phyloP scores from a whole-genome alignment of 345 rosid species.

The Gossypium turneri region DNA sequence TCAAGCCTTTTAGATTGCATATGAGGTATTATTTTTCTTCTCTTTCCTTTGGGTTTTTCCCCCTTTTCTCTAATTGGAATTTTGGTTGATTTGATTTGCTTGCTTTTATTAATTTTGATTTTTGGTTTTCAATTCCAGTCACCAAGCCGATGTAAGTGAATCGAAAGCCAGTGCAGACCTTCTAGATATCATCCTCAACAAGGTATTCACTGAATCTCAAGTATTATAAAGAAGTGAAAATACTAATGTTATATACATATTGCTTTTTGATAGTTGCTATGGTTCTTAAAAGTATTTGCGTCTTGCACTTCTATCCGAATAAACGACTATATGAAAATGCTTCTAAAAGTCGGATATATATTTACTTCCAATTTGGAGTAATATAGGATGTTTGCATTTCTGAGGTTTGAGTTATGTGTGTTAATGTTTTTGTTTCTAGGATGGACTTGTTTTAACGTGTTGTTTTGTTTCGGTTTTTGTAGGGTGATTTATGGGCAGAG shows the following conservation, averaged over 20 bases:
- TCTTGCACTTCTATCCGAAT: too few relatives aligned
- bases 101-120: neutral
- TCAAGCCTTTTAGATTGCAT: conserved; percentile 48
- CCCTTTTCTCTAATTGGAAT: neutral
- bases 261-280: too few relatives aligned
- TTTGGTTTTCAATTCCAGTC: conserved; percentile 30
- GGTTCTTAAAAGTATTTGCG: too few relatives aligned
- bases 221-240: neutral
- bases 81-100: neutral
- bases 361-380: too few relatives aligned
- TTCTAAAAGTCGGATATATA: too few relatives aligned
- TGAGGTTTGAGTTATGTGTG: neutral
- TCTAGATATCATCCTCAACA: conserved; percentile 72
- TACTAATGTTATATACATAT: neutral
- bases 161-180: conserved; percentile 70
- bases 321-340: too few relatives aligned
- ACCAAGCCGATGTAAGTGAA: conserved; percentile 56
- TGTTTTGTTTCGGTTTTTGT: neutral
- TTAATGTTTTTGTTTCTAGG: neutral
- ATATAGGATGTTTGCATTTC: too few relatives aligned
- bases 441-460: neutral
- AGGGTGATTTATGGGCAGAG: conserved; percentile 64
- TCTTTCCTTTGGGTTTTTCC: neutral
- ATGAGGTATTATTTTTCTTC: conserved; percentile 36
- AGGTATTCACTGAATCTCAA: conserved; percentile 35